phyloP scores from a whole-genome alignment of 805 yeast genomes.

The Saccharomycopsis babjevae region DNA sequence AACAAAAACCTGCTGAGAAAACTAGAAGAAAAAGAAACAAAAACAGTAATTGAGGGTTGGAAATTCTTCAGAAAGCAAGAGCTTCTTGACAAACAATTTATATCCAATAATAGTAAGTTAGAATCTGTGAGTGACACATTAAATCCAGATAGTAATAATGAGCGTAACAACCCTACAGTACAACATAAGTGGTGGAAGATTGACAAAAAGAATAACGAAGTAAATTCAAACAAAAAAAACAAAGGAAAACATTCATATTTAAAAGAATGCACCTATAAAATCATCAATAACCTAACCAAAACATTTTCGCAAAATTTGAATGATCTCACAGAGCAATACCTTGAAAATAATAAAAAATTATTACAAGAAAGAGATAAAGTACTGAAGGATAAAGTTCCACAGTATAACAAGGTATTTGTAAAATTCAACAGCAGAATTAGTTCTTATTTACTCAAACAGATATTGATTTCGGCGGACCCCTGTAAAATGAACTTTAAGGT shows the following conservation, averaged over 20 bases:
- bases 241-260: not conserved
- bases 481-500: constrained; percentile 35
- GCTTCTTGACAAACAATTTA: not conserved
- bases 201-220: not conserved
- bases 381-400: constrained; percentile 6
- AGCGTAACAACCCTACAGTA: not conserved
- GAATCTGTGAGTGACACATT: constrained; percentile 7
- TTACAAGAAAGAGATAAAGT: constrained; percentile 2
- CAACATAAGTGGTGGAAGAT: not conserved
- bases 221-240: constrained; percentile 3
- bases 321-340: constrained; percentile 2
- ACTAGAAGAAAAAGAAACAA: constrained; percentile 33
- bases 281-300: not conserved
- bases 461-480: constrained; percentile 35
- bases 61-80: constrained; percentile 7
- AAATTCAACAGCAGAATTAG: constrained; percentile 47
- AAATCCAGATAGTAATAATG: not conserved
- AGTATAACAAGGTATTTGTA: constrained; percentile 43
- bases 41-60: constrained; percentile 22
- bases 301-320: not conserved
- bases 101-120: constrained; percentile 22
- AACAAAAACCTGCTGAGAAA: constrained; percentile 24
- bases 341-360: constrained; percentile 4
- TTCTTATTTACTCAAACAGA: constrained; percentile 56
- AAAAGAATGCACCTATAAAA: not conserved